Conservation (phyloP, 805 yeast species). For the Candida vaughaniae region DNA sequence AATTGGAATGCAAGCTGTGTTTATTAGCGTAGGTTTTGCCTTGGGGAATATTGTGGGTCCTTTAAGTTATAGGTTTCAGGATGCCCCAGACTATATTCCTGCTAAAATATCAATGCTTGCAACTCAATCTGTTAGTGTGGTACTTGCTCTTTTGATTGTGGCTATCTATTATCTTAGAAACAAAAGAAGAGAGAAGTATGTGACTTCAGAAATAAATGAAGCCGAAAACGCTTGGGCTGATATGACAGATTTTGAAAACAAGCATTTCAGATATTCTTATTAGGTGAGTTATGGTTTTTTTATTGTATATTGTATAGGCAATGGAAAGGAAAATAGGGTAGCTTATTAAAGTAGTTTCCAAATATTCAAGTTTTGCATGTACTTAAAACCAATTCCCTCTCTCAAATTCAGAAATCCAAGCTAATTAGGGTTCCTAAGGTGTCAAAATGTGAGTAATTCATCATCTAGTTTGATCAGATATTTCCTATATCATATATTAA, state of each 20-base stretch:
- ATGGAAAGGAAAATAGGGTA: too few relatives aligned
- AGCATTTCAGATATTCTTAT: slow-evolving; percentile 36
- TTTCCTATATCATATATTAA: too few relatives aligned
- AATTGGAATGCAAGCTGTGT: slow-evolving; percentile 24
- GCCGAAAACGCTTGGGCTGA: slow-evolving; percentile 40
- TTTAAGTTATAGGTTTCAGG: slow-evolving; percentile 21
- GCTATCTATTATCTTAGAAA: slow-evolving; percentile 32
- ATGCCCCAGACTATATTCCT: slow-evolving; percentile 26
- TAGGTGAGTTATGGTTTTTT: slow-evolving; percentile 11
- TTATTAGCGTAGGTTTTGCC: slow-evolving; percentile 24
- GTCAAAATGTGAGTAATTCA: too few relatives aligned
- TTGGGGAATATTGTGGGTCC: slow-evolving; percentile 30
- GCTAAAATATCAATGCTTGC: slow-evolving; percentile 21
- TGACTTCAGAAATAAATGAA: slow-evolving; percentile 5
- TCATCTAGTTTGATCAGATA: too few relatives aligned
- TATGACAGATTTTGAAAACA: slow-evolving; percentile 44
- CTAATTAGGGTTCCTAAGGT: too few relatives aligned
- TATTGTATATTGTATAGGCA: too few relatives aligned
- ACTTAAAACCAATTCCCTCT: too few relatives aligned
- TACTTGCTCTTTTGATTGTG: slow-evolving; percentile 28
- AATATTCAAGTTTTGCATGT: too few relatives aligned
- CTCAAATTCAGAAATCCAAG: too few relatives aligned
- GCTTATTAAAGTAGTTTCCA: too few relatives aligned
- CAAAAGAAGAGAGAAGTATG: slow-evolving; percentile 22
- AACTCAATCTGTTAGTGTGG: slow-evolving; percentile 29